Base-by-base conservation (phyloP, 176 grass and related monocot genomes). In the Hsuehochloa calcarea region DNA sequence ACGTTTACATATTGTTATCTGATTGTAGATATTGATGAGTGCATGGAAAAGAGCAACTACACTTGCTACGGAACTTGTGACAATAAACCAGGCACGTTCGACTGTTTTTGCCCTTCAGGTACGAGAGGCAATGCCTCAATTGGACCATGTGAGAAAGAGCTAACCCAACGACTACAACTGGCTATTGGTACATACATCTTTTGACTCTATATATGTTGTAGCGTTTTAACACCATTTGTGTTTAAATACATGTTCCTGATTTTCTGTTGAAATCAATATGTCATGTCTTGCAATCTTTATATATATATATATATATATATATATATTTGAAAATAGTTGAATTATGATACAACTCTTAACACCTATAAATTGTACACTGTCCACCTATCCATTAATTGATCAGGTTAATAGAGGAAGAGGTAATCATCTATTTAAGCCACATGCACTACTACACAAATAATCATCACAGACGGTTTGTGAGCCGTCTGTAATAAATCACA, bases 11-110 rank as follows among this genome's bases (percentile, higher is more conserved):
- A 13, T 25, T 19, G 0, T 1, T 45, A 29, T 65, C 16, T 47
- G 5, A 3, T 66, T 75, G 46, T 15, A 76, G 82, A 84, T 84
- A 25, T 84, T 67, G 72, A 84, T 8, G 82, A 85, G 38, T 85
- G 82, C 31, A 54, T 1, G 2, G 13, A 67, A 14, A 1, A 0
- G 3, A 5, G 0, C 0, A 51, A 66, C 0, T 13, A 74, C 41
- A 4, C 60, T 12, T 82, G 80, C 67, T 27, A 70, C 0, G 80
- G 25, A 31, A 34, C 3, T 19, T 83, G 80, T 23, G 19, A 46
- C 0, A 72, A 83, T 10, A 63, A 26, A 6, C 16, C 4, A 23
- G 81, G 81, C 4, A 19, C 4, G 1, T 83, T 49, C 44, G 19
- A 63, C 5, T 83, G 69, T 23, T 5, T 11, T 23, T 74, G 81